Base-by-base conservation (phyloP, 2,329 filamentous ascomycete species). In the Penicillium olsonii region DNA sequence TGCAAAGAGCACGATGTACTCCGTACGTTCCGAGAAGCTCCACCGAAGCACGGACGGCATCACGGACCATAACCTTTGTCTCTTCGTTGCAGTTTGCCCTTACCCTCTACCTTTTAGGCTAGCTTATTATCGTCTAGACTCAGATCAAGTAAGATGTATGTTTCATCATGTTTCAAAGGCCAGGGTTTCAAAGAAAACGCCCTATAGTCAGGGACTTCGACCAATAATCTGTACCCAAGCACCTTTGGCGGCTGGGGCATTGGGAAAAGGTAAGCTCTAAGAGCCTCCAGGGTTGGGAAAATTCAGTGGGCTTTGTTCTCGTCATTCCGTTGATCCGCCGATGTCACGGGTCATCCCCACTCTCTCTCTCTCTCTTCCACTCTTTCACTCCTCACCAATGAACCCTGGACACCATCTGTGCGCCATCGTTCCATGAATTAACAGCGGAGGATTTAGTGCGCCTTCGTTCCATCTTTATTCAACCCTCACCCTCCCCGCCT, bases 1-100 rank as follows among this genome's bases (percentile, higher is more conserved):
- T n/a, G n/a, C 22, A 37, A 26, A 37, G 31, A 44, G 37, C 29
- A 31, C 12, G 29, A n/a, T n/a, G 29, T 31, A 31, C 29, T n/a
- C 4, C 12, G 29, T n/a, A n/a, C 12, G 29, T n/a, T 14, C 29
- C 12, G 19, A 17, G 29, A n/a, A 35, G 40, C 47, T 55, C 53
- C 52, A 54, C 52, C 43, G 42, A 27, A 56, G 55, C 55, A 58
- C 55, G 51, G 55, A 58, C 55, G 47, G 44, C 42, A 31, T 48
- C 51, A 58, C 54, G 55, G 54, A 55, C 54, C 55, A 51, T 40
- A 15, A 19, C 12, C 22, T 24, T 24, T 4, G 22, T 5, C 22
- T 24, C 22, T 24, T 24, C 22, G 8, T 24, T 24, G 4, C 22
- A n/a, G n/a, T n/a, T n/a, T n/a, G n/a, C n/a, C n/a, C n/a, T n/a